Evolutionary conservation across 331 rosid genomes (phyloP).

Genomic region (Quercus phellos): DNA sequence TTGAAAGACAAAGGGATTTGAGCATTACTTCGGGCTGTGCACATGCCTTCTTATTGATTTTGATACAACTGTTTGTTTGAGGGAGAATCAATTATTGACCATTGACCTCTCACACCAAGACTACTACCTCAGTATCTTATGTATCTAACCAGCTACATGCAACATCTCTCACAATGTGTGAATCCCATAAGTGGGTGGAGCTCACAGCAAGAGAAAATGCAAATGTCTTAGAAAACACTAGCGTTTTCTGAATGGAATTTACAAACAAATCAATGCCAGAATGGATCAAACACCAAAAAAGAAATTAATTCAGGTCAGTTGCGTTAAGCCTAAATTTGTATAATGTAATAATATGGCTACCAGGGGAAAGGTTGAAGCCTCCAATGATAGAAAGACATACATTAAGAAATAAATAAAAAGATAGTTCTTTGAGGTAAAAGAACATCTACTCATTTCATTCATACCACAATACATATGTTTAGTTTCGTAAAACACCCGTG

Average conservation of each 20-base stretch:
- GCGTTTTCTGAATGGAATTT: too few relatives aligned
- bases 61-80: background rate
- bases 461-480: background rate
- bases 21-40: background rate
- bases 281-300: too few relatives aligned
- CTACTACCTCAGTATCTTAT: too few relatives aligned
- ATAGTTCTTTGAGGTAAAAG: background rate
- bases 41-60: background rate
- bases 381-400: background rate
- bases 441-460: background rate
- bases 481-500: background rate
- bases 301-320: too few relatives aligned
- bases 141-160: background rate
- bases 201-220: too few relatives aligned
- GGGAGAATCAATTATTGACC: background rate
- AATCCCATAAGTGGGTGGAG: background rate
- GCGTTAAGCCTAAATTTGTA: too few relatives aligned
- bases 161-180: background rate
- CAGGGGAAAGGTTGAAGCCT: too few relatives aligned
- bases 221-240: too few relatives aligned
- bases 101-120: background rate
- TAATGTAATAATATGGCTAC: too few relatives aligned
- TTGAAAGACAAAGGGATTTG: too few relatives aligned
- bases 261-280: too few relatives aligned
- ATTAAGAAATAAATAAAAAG: background rate